These are phyloP conservation scores for Carex littledalei DNA, from an alignment of 176 grass and related monocot species.

Conservation along the genomic window DNA sequence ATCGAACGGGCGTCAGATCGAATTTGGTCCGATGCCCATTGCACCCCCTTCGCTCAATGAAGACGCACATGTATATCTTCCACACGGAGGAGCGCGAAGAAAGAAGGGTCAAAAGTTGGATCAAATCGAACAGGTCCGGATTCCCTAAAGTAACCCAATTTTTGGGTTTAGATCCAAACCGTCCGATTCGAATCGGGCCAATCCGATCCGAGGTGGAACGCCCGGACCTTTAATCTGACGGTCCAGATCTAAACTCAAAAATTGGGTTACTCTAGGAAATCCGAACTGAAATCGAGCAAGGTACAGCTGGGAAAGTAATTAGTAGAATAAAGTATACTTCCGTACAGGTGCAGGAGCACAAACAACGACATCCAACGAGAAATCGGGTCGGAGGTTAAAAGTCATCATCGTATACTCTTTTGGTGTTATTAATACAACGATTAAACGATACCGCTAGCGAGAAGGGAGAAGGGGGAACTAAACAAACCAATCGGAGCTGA, in stretches of 20 bases:
- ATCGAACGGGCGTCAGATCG: too few relatives aligned
- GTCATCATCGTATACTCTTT: background rate
- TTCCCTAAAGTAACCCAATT: too few relatives aligned
- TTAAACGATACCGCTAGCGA: background rate
- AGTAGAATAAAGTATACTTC: too few relatives aligned
- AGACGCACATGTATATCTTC: background rate
- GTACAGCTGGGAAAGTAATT: background rate
- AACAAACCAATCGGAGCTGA: background rate
- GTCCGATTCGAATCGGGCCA: too few relatives aligned
- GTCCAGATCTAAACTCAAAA: too few relatives aligned
- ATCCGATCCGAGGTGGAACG: too few relatives aligned
- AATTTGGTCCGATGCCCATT: too few relatives aligned
- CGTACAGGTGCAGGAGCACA: background rate
- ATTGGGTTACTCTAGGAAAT: too few relatives aligned
- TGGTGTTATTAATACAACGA: background rate
- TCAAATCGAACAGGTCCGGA: background rate
- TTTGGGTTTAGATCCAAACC: too few relatives aligned
- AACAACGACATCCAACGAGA: background rate
- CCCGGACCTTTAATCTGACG: too few relatives aligned
- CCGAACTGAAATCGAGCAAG: background rate
- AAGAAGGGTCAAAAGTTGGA: background rate
- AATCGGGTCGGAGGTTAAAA: constrained; percentile 4
- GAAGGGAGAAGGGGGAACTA: background rate
- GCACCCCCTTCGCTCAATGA: too few relatives aligned
- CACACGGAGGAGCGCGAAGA: background rate